Evolutionary conservation across 192 early-diverging fungal species (phyloP).

Genomic region (Coemansia sp.): DNA sequence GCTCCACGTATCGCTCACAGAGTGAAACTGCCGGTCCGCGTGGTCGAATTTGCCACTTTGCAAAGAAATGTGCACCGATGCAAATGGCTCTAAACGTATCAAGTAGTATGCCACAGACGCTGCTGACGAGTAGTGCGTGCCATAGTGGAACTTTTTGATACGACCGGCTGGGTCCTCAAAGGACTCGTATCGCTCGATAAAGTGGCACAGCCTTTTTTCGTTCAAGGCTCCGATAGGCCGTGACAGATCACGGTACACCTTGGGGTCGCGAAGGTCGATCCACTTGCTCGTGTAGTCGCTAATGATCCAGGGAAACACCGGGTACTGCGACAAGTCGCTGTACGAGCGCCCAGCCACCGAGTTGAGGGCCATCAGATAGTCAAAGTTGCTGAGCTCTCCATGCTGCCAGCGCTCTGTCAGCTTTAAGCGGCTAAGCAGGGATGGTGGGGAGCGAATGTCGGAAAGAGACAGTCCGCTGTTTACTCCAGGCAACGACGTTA

Average conservation of each 20-base stretch:
- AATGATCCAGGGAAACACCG: constrained; percentile 94
- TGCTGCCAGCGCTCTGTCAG: constrained; percentile 80
- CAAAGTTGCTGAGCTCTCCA: constrained; percentile 90
- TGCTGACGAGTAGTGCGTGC: constrained; percentile 95
- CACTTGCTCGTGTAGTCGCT: constrained; percentile 73
- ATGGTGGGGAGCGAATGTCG: constrained; percentile 34
- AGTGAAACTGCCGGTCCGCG: constrained; percentile 78
- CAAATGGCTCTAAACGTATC: constrained; percentile 88
- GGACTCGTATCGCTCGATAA: constrained; percentile 58
- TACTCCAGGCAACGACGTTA: constrained; percentile 29
- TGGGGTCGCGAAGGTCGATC: constrained; percentile 76
- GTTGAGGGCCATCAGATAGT: constrained; percentile 94
- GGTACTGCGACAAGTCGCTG: constrained; percentile 93
- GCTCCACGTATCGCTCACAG: constrained; percentile 71
- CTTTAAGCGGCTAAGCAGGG: constrained; percentile 21
- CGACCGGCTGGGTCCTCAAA: constrained; percentile 64
- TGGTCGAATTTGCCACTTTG: constrained; percentile 81
- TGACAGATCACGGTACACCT: constrained; percentile 82
- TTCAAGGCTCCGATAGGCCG: constrained; percentile 90
- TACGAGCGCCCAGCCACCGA: constrained; percentile 81
- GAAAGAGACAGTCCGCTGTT: constrained; percentile 28
- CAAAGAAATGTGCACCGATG: constrained; percentile 51
- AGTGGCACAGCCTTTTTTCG: constrained; percentile 38
- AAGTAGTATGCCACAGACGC: constrained; percentile 87
- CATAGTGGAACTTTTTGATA: constrained; percentile 80